Percentiles rank a stretch among this genome's conserved stretches.
phyloP scores from a whole-genome alignment of 805 yeast species.

The Kockiozyma suomiensis region DNA sequence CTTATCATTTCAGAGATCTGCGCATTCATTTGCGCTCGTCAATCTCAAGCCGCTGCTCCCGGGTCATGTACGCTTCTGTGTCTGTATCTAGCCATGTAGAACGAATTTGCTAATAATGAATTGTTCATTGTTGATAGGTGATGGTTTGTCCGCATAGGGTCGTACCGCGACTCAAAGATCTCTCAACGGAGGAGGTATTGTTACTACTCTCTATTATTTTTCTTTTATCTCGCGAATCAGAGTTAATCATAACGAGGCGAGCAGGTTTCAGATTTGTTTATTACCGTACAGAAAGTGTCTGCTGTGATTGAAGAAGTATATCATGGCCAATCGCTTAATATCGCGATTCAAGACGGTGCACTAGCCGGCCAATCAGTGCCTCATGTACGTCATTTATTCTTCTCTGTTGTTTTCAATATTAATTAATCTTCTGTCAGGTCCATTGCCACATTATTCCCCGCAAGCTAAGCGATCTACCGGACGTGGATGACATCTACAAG shows the following conservation, averaged over 20 bases:
- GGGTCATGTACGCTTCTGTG: constrained; percentile 63
- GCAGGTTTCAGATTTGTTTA: constrained; percentile 64
- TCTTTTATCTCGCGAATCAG: too few relatives aligned
- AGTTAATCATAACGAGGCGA: background rate
- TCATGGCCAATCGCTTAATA: constrained; percentile 79
- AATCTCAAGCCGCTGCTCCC: constrained; percentile 90
- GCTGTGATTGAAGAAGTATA: constrained; percentile 65
- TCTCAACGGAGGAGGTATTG: constrained; percentile 63
- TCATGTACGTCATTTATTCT: constrained; percentile 52
- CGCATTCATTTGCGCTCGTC: constrained; percentile 78
- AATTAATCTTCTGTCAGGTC: constrained; percentile 26
- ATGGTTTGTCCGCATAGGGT: constrained; percentile 79
- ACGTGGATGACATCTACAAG: constrained; percentile 77
- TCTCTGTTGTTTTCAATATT: background rate
- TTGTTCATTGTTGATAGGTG: constrained; percentile 46
- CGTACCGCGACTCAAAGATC: constrained; percentile 67
- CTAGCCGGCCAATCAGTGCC: constrained; percentile 97
- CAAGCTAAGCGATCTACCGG: constrained; percentile 53
- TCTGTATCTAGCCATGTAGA: background rate
- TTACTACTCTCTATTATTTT: background rate
- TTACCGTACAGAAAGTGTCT: constrained; percentile 70
- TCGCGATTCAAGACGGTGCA: constrained; percentile 95
- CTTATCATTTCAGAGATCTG: too few relatives aligned
- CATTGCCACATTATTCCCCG: constrained; percentile 95
- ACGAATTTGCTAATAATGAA: background rate